Evolutionary conservation across 495 filamentous ascomycete species (phyloP).

Genomic region (Tuber brumale): DNA sequence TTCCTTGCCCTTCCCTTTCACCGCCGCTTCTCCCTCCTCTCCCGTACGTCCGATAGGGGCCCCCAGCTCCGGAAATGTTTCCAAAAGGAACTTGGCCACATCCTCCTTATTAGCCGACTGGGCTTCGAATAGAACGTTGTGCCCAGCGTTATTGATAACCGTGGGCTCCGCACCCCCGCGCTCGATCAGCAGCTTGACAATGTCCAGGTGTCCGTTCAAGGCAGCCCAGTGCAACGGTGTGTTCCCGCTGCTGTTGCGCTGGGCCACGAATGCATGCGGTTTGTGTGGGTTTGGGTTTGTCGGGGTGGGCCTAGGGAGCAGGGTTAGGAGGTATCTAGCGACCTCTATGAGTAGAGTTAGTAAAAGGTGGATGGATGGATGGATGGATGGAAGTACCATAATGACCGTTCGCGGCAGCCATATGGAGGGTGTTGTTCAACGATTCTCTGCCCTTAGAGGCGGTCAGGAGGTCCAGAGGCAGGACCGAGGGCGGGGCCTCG

Average conservation of each 20-base stretch:
- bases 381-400: constrained; percentile 50
- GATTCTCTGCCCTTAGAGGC: constrained; percentile 62
- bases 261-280: constrained; percentile 53
- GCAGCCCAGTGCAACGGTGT: constrained; percentile 89
- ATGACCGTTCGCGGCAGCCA: constrained; percentile 84
- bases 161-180: constrained; percentile 64
- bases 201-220: constrained; percentile 73
- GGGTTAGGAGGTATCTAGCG: constrained; percentile 48
- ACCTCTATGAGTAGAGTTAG: constrained; percentile 44
- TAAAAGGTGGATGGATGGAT: neutral
- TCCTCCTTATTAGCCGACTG: constrained; percentile 63
- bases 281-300: constrained; percentile 35
- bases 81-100: constrained; percentile 60
- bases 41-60: constrained; percentile 47
- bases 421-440: constrained; percentile 72
- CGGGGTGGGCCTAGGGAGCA: constrained; percentile 41
- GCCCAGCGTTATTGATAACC: constrained; percentile 70
- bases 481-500: neutral
- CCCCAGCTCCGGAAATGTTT: constrained; percentile 42
- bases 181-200: constrained; percentile 67
- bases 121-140: constrained; percentile 79
- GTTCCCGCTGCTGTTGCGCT: constrained; percentile 70
- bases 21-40: constrained; percentile 37
- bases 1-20: neutral
- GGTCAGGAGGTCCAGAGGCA: constrained; percentile 50